Evolutionary conservation across 164 flowering plant species (phyloP).

Genomic region (Tetracentron sinense): DNA sequence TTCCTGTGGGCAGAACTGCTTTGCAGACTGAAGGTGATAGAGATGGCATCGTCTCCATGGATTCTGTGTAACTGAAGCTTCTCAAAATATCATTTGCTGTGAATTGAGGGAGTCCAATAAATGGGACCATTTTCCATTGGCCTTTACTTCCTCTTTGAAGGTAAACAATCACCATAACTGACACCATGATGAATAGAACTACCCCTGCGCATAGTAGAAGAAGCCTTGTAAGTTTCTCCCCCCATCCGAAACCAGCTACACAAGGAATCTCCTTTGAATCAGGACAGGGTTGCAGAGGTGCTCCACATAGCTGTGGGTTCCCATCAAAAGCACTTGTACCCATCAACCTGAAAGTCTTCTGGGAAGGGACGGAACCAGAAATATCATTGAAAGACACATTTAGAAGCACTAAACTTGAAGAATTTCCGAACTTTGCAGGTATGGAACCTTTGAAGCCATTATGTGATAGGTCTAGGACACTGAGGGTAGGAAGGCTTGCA

Average conservation of each 20-base stretch:
- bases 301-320: constrained; percentile 76
- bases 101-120: constrained; percentile 69
- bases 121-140: constrained; percentile 73
- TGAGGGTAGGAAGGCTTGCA: constrained; percentile 45
- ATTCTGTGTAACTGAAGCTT: constrained; percentile 49
- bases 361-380: constrained; percentile 66
- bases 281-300: constrained; percentile 60
- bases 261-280: constrained; percentile 27
- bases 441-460: constrained; percentile 60
- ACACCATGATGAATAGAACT: constrained; percentile 30
- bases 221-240: constrained; percentile 41
- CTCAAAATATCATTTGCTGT: constrained; percentile 68
- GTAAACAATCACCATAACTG: constrained; percentile 42
- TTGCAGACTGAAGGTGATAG: constrained; percentile 43
- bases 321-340: constrained; percentile 64
- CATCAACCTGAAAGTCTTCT: constrained; percentile 44
- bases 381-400: constrained; percentile 79
- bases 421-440: constrained; percentile 44
- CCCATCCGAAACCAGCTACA: constrained; percentile 26
- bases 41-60: constrained; percentile 26
- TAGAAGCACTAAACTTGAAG: constrained; percentile 44
- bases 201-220: constrained; percentile 48
- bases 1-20: constrained; percentile 82
- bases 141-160: constrained; percentile 38
- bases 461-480: constrained; percentile 52